A percentile compares a stretch with the other conserved stretches of the same genome.
Conservation (phyloP, 495 filamentous ascomycete genomes). For the Tuber melanosporum region DNA sequence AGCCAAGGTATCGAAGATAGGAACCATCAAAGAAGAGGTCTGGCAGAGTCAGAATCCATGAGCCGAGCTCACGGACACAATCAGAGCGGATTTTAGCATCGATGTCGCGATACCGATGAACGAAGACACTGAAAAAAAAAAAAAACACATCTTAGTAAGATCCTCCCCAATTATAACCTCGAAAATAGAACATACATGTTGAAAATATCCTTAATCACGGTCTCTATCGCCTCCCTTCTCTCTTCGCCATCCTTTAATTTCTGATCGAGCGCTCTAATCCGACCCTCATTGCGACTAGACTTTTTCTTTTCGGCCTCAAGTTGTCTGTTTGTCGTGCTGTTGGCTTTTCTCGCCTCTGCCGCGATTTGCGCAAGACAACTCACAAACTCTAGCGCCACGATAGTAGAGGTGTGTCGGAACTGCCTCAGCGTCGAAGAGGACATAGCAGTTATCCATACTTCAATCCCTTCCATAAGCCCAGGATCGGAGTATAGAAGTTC, state of each 20-base stretch:
- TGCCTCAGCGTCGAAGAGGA: conserved; percentile 74
- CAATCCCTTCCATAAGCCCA: conserved; percentile 72
- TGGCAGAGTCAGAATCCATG: conserved; percentile 77
- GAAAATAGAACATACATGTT: conserved; percentile 49
- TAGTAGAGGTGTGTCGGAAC: conserved; percentile 86
- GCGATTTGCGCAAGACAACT: conserved; percentile 61
- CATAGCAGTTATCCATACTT: conserved; percentile 78
- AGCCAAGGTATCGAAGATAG: conserved; percentile 88
- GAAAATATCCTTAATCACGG: conserved; percentile 70
- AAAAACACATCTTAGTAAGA: neutral
- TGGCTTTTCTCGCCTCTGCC: conserved; percentile 56
- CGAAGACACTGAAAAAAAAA: conserved; percentile 53
- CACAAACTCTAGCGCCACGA: conserved; percentile 68
- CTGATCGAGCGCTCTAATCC: conserved; percentile 60
- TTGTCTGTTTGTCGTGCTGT: conserved; percentile 68
- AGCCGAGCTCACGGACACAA: conserved; percentile 73
- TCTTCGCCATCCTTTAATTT: conserved; percentile 59
- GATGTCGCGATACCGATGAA: conserved; percentile 90
- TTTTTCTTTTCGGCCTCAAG: conserved; percentile 79
- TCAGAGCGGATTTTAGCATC: conserved; percentile 80
- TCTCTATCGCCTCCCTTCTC: conserved; percentile 58
- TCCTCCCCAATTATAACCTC: neutral
- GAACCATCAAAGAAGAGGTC: conserved; percentile 79
- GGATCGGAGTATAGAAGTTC: conserved; percentile 67
- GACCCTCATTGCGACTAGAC: conserved; percentile 51